These are phyloP conservation scores for Pseudocercospora crystallina DNA, from an alignment of 2,329 filamentous ascomycete genomes.

Conservation along the genomic window DNA sequence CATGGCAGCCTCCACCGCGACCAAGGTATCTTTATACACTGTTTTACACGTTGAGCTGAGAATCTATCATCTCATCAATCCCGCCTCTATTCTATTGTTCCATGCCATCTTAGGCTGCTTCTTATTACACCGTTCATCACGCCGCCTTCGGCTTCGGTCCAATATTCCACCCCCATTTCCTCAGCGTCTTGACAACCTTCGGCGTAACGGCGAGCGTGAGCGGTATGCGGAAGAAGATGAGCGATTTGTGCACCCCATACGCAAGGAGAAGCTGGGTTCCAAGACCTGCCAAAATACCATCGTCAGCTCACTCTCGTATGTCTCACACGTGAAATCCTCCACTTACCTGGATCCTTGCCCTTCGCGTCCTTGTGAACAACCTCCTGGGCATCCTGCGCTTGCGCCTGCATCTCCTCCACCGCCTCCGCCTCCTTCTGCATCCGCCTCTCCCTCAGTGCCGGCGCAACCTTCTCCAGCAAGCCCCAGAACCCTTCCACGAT, in stretches of 20 bases:
- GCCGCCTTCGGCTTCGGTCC: slow-evolving; percentile 46
- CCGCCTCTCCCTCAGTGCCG: slow-evolving; percentile 41
- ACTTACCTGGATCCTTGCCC: slow-evolving; percentile 16
- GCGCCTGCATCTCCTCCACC: slow-evolving; percentile 28
- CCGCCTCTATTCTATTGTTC: slow-evolving; percentile 4
- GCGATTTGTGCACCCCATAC: slow-evolving; percentile 96
- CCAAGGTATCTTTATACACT: slow-evolving; percentile 2
- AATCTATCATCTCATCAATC: not conserved
- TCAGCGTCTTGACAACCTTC: slow-evolving; percentile 85
- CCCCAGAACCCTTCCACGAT: slow-evolving; percentile 61
- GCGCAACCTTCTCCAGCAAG: slow-evolving; percentile 60
- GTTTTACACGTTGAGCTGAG: slow-evolving; percentile 16
- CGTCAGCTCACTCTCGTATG: slow-evolving; percentile 1
- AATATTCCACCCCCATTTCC: slow-evolving; percentile 92
- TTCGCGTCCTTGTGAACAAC: slow-evolving; percentile 20
- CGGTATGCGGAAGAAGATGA: slow-evolving; percentile 94
- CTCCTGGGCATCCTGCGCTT: slow-evolving; percentile 48
- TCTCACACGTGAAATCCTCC: slow-evolving; percentile 31
- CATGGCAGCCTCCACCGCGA: not conserved
- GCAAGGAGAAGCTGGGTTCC: slow-evolving; percentile 89
- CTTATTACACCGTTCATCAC: slow-evolving; percentile 6
- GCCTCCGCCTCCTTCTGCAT: slow-evolving; percentile 17
- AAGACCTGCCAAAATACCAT: slow-evolving; percentile 49
- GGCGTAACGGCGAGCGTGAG: slow-evolving; percentile 86
- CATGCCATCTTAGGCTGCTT: not conserved